These are phyloP conservation scores for Saccharum hybrid DNA, from an alignment of 202 grass and related monocot species.

Conservation along the genomic window DNA sequence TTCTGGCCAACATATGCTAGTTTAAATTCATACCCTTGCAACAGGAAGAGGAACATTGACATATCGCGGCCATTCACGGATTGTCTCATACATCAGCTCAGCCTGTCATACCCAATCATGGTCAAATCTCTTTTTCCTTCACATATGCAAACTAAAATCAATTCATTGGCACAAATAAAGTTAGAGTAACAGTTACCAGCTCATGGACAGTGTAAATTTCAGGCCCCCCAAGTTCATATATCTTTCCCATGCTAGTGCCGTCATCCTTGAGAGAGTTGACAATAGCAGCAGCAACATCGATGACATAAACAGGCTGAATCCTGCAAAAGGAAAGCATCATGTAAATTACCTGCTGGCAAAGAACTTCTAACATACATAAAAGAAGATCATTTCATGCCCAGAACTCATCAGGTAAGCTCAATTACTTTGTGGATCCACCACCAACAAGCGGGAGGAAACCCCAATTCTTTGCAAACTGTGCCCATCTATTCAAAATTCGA, in stretches of 20 bases:
- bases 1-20: constrained; percentile 17
- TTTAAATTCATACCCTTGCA: constrained; percentile 69
- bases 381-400: constrained; percentile 12
- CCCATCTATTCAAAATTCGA: constrained; percentile 93
- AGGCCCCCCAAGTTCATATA: constrained; percentile 86
- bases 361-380: not conserved
- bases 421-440: constrained; percentile 81
- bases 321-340: constrained; percentile 55
- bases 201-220: constrained; percentile 80
- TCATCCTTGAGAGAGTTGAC: constrained; percentile 94
- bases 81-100: constrained; percentile 84
- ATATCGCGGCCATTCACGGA: constrained; percentile 79
- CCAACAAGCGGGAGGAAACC: constrained; percentile 80
- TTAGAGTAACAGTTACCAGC: constrained; percentile 57
- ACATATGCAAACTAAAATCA: not conserved
- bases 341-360: constrained; percentile 28
- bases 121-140: not conserved
- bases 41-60: constrained; percentile 90
- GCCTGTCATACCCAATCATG: constrained; percentile 54
- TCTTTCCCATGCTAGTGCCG: constrained; percentile 87
- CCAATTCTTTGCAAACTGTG: constrained; percentile 80
- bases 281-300: constrained; percentile 93
- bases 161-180: not conserved
- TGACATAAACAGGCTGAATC: constrained; percentile 94
- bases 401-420: constrained; percentile 31